A percentile compares a stretch with the other conserved stretches of the same genome.
phyloP scores from a whole-genome alignment of 306 rosid genomes.

The Astragalus membranaceus region DNA sequence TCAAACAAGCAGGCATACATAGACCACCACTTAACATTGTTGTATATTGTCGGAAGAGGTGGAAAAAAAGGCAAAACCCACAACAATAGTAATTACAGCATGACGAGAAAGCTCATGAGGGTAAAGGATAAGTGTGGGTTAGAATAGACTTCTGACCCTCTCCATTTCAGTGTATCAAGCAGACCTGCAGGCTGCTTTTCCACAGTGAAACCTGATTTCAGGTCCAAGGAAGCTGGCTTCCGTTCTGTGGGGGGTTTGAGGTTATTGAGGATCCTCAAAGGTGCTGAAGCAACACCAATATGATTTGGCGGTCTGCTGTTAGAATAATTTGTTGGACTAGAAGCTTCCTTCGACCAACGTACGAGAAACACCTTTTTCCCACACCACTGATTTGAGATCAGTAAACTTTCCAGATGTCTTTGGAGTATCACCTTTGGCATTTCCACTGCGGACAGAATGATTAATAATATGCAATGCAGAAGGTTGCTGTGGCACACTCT shows the following conservation, averaged over 20 bases:
- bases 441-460: constrained; percentile 65
- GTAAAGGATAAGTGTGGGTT: constrained; percentile 76
- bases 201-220: too few relatives aligned
- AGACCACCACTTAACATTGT: too few relatives aligned
- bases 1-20: too few relatives aligned
- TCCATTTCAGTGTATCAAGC: constrained; percentile 75
- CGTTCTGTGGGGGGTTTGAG: too few relatives aligned
- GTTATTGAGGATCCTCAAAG: too few relatives aligned
- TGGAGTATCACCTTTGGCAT: constrained; percentile 59
- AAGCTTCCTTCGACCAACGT: too few relatives aligned
- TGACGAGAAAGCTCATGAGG: constrained; percentile 98
- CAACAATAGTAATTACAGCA: constrained; percentile 84
- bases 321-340: too few relatives aligned
- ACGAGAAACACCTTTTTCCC: constrained; percentile 24
- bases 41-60: constrained; percentile 95
- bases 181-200: too few relatives aligned
- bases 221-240: too few relatives aligned
- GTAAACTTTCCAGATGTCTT: constrained; percentile 89
- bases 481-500: constrained; percentile 61
- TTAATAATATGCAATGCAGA: constrained; percentile 39
- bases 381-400: constrained; percentile 73
- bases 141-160: constrained; percentile 86
- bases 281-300: too few relatives aligned
- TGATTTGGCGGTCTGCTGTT: too few relatives aligned
- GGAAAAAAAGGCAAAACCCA: constrained; percentile 90